These are phyloP conservation scores for Gonium pectorale DNA, from an alignment of 139 green algal species.

Conservation along the genomic window DNA sequence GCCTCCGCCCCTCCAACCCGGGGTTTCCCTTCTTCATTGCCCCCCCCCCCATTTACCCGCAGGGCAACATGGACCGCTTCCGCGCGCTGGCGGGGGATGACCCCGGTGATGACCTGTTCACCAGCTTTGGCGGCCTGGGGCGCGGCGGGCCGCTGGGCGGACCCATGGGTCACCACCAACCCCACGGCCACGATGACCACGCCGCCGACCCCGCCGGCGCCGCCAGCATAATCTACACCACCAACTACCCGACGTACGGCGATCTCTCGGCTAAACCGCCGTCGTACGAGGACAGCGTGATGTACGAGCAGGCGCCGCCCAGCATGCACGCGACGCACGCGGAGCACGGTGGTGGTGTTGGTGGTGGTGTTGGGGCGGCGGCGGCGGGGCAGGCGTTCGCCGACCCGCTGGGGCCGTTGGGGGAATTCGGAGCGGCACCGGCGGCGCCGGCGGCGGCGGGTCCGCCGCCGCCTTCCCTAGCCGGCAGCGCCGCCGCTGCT, in stretches of 20 bases:
- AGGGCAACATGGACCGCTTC: slow-evolving; percentile 47
- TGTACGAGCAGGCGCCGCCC: slow-evolving; percentile 53
- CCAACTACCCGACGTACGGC: slow-evolving; percentile 59
- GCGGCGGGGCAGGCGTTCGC: too few species aligned
- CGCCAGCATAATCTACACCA: slow-evolving; percentile 33
- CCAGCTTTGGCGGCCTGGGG: neutral
- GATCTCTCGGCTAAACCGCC: slow-evolving; percentile 60
- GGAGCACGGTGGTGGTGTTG: neutral
- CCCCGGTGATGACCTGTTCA: neutral
- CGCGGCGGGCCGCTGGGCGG: slow-evolving; percentile 12
- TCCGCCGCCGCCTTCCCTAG: too few species aligned
- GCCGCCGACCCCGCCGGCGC: slow-evolving; percentile 37
- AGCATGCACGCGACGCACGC: neutral
- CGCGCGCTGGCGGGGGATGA: slow-evolving; percentile 10
- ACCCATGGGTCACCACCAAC: too few species aligned
- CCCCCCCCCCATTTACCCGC: too few species aligned
- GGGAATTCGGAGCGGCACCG: too few species aligned
- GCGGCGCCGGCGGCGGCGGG: too few species aligned
- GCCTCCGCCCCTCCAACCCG: too few species aligned
- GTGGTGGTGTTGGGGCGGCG: too few species aligned
- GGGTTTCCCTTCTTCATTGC: too few species aligned
- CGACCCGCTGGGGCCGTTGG: too few species aligned
- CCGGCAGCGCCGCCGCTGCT: too few species aligned
- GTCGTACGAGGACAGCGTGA: slow-evolving; percentile 62
- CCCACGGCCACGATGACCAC: neutral